A percentile compares a stretch with the other conserved stretches of the same genome.
Conservation (phyloP, 169 alveolate species). For the Neospora caninum region DNA sequence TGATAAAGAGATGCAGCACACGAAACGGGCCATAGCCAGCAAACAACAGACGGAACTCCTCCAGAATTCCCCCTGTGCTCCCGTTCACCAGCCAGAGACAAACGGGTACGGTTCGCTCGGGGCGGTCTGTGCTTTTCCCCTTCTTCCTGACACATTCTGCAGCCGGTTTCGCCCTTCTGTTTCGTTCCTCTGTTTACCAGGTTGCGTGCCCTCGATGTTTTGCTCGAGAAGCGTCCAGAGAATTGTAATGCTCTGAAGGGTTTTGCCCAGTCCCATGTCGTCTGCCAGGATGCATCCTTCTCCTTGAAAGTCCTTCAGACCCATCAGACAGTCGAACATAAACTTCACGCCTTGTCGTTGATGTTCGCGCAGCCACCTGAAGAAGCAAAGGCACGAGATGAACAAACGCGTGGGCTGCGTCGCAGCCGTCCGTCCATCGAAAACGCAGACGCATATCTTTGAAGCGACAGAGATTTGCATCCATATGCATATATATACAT, state of each 20-base stretch:
- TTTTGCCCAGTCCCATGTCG: slow-evolving; percentile 94
- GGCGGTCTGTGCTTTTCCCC: too few relatives aligned
- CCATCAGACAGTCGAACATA: slow-evolving; percentile 91
- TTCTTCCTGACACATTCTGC: too few relatives aligned
- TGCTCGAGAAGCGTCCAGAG: slow-evolving; percentile 89
- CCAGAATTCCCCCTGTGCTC: too few relatives aligned
- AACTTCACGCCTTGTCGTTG: slow-evolving; percentile 89
- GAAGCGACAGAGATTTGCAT: neutral
- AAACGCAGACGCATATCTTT: neutral
- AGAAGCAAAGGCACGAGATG: neutral
- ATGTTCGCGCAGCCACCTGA: slow-evolving; percentile 70
- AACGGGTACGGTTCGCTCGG: too few relatives aligned
- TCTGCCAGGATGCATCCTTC: slow-evolving; percentile 92
- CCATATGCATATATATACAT: neutral
- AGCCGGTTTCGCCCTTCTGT: too few relatives aligned
- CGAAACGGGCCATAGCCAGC: neutral
- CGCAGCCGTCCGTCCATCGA: neutral
- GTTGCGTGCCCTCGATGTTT: slow-evolving; percentile 80
- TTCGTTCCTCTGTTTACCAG: slow-evolving; percentile 30
- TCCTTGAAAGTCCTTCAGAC: slow-evolving; percentile 86
- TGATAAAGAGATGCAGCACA: neutral
- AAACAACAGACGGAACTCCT: too few relatives aligned
- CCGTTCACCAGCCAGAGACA: too few relatives aligned
- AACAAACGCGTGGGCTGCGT: neutral
- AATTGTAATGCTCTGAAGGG: slow-evolving; percentile 89